A percentile compares a stretch with the other conserved stretches of the same genome.
These are phyloP conservation scores for Globisporangium nagaii DNA, from an alignment of 352 stramenopile genomes.

Conservation along the genomic window DNA sequence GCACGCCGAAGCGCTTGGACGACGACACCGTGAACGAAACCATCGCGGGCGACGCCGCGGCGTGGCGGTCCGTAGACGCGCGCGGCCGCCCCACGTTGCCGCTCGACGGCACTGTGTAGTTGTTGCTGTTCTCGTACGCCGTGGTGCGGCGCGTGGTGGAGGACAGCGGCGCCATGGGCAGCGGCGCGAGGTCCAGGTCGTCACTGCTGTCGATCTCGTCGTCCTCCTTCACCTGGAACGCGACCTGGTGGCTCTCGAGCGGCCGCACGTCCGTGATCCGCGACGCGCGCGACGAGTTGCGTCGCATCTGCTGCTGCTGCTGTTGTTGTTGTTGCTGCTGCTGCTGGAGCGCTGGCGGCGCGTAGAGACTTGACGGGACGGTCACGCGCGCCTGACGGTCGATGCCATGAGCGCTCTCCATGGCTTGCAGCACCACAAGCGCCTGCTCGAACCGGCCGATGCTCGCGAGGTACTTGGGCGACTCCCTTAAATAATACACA, in stretches of 20 bases:
- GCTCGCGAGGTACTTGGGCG: slow-evolving; percentile 64
- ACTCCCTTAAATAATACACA: slow-evolving; percentile 41
- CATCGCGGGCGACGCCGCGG: slow-evolving; percentile 21
- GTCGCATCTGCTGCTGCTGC: slow-evolving; percentile 15
- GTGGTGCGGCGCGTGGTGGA: neutral
- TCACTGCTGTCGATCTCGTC: slow-evolving; percentile 15
- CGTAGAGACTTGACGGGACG: slow-evolving; percentile 55
- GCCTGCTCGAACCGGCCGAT: slow-evolving; percentile 56
- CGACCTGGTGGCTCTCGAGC: slow-evolving; percentile 2
- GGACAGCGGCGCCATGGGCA: too few species aligned
- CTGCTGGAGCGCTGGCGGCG: slow-evolving; percentile 29
- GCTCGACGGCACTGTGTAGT: slow-evolving; percentile 13
- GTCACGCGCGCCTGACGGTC: slow-evolving; percentile 41
- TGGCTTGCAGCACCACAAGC: slow-evolving; percentile 37
- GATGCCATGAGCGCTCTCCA: slow-evolving; percentile 60
- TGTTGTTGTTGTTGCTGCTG: neutral
- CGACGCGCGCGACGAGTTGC: slow-evolving; percentile 13
- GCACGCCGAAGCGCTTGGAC: slow-evolving; percentile 28
- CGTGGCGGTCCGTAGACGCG: slow-evolving; percentile 18
- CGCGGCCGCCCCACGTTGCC: slow-evolving; percentile 14
- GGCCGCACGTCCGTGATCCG: slow-evolving; percentile 4
- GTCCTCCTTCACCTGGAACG: slow-evolving; percentile 10
- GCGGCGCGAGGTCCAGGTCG: slow-evolving; percentile 5
- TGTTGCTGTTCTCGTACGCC: slow-evolving; percentile 15
- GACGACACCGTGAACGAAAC: slow-evolving; percentile 35